Base-by-base conservation (phyloP, 2,329 filamentous ascomycete species). In the Chrysoporthe cubensis region DNA sequence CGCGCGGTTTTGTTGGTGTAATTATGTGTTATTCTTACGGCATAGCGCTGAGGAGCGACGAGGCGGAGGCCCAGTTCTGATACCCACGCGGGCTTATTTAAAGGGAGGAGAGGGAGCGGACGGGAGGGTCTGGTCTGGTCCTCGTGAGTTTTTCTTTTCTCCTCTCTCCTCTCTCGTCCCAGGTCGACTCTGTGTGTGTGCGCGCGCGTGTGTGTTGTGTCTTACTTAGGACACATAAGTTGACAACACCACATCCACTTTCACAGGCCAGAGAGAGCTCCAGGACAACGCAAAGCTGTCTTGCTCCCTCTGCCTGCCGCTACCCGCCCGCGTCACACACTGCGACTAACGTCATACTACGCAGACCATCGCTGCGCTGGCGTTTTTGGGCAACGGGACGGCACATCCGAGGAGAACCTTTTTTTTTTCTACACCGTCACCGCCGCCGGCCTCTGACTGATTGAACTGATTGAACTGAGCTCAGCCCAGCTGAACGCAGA, bases 11-110 rank as follows among this genome's bases (percentile, higher is more conserved):
- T 40, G 54, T 37, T 37, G 34, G 54, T 37, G 54, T 57, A 57
- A 57, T 57, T 57, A 57, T 57, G 54, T 40, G 32, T 37, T 57
- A 37, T 60, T 60, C 37, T 60, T 60, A 60, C 57, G 57, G 57
- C 57, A 60, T 60, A 60, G 57, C 57, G 57, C 32, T 44, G 57
- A 26, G 57, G 40, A 32, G 26, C 26, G 26, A 26, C 26, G 40
- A 44, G 57, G 57, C 18, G 57, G 57, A 44, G 57, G 26, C 37
- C 54, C 26, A 26, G 26, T 57, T 6, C 54, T 57, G 54, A 57
- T 57, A 40, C 32, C 14, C 18, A 37, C 16, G 14, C 14, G 18
- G 32, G n/a, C 32, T 57, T 26, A 57, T n/a, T 57, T 57, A 57
- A 57, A 57, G 54, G 32, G 34, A 37, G 32, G 9, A 34, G 16